A percentile compares a stretch with the other conserved stretches of the same genome.
These are phyloP conservation scores for Mimosa pudica DNA, from an alignment of 306 rosid genomes.

Conservation along the genomic window DNA sequence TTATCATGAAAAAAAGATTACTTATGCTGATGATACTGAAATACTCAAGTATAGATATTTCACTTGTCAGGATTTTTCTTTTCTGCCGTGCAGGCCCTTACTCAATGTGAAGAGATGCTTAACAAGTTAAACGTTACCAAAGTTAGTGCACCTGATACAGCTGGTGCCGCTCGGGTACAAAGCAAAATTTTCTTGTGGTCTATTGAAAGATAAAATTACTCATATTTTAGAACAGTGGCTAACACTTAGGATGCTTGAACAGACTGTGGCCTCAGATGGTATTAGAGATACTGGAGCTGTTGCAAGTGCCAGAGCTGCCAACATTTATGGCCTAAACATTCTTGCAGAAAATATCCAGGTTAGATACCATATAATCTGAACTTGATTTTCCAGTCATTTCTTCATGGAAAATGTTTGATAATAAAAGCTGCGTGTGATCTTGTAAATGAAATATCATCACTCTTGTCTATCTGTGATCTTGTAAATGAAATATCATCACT, in stretches of 20 bases:
- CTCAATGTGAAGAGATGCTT: constrained; percentile 60
- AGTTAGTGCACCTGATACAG: constrained; percentile 53
- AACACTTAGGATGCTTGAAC: constrained; percentile 35
- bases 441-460: not conserved
- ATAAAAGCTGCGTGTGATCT: not conserved
- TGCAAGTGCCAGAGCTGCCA: constrained; percentile 76
- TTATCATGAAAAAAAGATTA: not conserved
- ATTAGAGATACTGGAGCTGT: constrained; percentile 58
- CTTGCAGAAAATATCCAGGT: constrained; percentile 62
- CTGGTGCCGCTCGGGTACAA: constrained; percentile 76
- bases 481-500: not conserved
- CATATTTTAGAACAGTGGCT: constrained; percentile 8
- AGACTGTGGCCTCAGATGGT: constrained; percentile 57
- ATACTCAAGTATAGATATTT: not conserved
- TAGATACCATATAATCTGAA: constrained; percentile 21
- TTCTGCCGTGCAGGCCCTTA: constrained; percentile 58
- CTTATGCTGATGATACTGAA: not conserved
- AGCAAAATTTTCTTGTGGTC: constrained; percentile 19
- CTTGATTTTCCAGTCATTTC: constrained; percentile 2
- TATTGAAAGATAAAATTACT: not conserved
- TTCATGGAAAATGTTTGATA: constrained; percentile 28
- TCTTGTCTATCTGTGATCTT: constrained; percentile 11
- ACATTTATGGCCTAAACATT: constrained; percentile 64
- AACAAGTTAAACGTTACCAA: constrained; percentile 47
- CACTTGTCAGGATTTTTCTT: constrained; percentile 10